Evolutionary conservation across 495 filamentous ascomycete genomes (phyloP).

Genomic region (Aspergillus cristatus): DNA sequence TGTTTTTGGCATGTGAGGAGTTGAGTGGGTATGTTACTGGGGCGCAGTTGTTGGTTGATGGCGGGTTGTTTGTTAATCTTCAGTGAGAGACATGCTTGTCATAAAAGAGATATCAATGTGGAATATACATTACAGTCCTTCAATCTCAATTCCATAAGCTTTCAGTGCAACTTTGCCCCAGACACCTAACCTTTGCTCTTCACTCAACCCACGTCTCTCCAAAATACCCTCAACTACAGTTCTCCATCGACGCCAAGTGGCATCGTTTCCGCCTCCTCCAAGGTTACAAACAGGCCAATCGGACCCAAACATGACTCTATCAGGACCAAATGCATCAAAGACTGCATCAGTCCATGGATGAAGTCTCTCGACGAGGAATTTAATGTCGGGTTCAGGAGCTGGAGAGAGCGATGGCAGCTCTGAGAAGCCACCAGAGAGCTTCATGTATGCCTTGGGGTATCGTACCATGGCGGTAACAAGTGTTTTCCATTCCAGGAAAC

Average conservation of each 20-base stretch:
- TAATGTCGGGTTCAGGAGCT: conserved; percentile 26
- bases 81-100: conserved; percentile 32
- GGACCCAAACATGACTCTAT: conserved; percentile 76
- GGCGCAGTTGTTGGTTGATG: conserved; percentile 79
- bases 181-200: conserved; percentile 50
- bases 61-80: conserved; percentile 63
- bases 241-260: conserved; percentile 42
- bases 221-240: conserved; percentile 44
- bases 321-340: conserved; percentile 56
- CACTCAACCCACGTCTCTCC: conserved; percentile 43
- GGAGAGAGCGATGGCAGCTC: conserved; percentile 49
- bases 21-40: conserved; percentile 75
- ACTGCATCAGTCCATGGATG: conserved; percentile 59
- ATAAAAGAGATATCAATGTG: not conserved
- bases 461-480: conserved; percentile 40
- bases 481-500: conserved; percentile 45
- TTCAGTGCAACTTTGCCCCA: conserved; percentile 60
- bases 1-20: conserved; percentile 72
- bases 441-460: conserved; percentile 63
- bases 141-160: conserved; percentile 49
- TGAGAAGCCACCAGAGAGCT: conserved; percentile 74
- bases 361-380: conserved; percentile 31
- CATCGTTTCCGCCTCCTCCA: conserved; percentile 44
- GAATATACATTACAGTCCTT: too few relatives aligned
- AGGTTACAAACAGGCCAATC: conserved; percentile 86